phyloP scores from a whole-genome alignment of 495 filamentous ascomycete species.

The Daldinia concentrica region DNA sequence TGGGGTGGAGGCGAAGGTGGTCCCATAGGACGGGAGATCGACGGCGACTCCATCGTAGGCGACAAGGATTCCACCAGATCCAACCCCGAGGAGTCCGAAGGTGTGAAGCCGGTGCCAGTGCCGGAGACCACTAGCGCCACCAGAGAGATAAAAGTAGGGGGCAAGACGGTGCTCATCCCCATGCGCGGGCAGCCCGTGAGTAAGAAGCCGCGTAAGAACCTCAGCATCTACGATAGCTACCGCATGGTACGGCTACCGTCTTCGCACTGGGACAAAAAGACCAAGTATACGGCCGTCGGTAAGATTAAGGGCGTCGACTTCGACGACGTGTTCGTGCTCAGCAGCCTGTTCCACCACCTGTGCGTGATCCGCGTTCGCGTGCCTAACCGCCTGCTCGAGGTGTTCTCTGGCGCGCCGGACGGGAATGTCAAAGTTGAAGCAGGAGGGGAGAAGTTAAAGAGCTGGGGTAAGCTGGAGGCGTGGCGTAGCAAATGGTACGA shows the following conservation, averaged over 20 bases:
- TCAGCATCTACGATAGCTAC: slow-evolving; percentile 64
- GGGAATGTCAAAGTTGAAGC: slow-evolving; percentile 1
- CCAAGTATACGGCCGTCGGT: slow-evolving; percentile 77
- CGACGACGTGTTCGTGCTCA: slow-evolving; percentile 82
- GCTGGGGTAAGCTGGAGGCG: slow-evolving; percentile 67
- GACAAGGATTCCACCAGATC: slow-evolving; percentile 52
- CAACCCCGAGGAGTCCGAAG: background rate
- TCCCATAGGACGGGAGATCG: slow-evolving; percentile 65
- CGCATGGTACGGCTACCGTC: slow-evolving; percentile 69
- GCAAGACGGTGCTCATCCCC: slow-evolving; percentile 36
- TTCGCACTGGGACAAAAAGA: slow-evolving; percentile 79
- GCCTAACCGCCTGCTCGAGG: slow-evolving; percentile 70
- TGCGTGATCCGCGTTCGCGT: slow-evolving; percentile 78
- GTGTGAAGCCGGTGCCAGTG: background rate
- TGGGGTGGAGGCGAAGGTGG: slow-evolving; percentile 81
- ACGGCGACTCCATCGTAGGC: slow-evolving; percentile 53
- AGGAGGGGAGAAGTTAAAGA: slow-evolving; percentile 29
- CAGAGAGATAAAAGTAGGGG: background rate
- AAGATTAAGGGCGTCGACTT: slow-evolving; percentile 55
- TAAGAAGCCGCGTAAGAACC: slow-evolving; percentile 58
- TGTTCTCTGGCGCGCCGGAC: slow-evolving; percentile 51
- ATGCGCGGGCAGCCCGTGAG: slow-evolving; percentile 56
- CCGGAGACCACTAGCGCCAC: background rate
- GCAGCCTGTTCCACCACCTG: slow-evolving; percentile 83
- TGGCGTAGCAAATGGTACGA: slow-evolving; percentile 82